phyloP scores from a whole-genome alignment of 495 filamentous ascomycete genomes.

The Annulohypoxylon stygium region DNA sequence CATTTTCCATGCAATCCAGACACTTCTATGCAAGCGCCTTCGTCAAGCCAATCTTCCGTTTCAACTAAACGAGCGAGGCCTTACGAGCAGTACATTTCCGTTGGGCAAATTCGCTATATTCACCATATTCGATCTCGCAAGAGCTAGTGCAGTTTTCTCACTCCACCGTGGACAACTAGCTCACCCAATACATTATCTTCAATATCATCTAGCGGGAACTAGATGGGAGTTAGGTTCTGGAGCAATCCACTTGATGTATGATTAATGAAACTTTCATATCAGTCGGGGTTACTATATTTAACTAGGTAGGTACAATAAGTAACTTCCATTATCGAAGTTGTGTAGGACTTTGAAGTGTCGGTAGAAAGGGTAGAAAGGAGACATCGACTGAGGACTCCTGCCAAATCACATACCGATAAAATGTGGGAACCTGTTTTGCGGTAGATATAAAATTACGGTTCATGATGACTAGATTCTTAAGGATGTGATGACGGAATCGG shows the following conservation, averaged over 20 bases:
- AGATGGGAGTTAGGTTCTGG: slow-evolving; percentile 33
- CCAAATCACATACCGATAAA: slow-evolving; percentile 21
- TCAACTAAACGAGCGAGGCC: slow-evolving; percentile 6
- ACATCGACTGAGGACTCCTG: neutral
- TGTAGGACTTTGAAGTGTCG: neutral
- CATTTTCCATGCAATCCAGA: slow-evolving; percentile 8
- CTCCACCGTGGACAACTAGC: slow-evolving; percentile 26
- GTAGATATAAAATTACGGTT: slow-evolving; percentile 25
- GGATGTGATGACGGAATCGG: slow-evolving; percentile 34
- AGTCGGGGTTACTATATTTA: slow-evolving; percentile 1
- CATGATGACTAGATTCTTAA: slow-evolving; percentile 27
- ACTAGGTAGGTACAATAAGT: neutral
- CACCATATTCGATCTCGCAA: slow-evolving; percentile 25
- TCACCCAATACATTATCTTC: slow-evolving; percentile 25
- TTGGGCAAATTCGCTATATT: slow-evolving; percentile 20
- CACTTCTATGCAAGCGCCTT: neutral
- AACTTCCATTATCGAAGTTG: slow-evolving; percentile 2
- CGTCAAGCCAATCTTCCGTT: slow-evolving; percentile 12
- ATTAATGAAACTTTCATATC: slow-evolving; percentile 39
- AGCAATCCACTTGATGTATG: slow-evolving; percentile 31
- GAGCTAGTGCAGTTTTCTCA: slow-evolving; percentile 18
- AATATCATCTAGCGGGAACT: slow-evolving; percentile 33
- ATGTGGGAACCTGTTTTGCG: slow-evolving; percentile 4
- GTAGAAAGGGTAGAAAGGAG: slow-evolving; percentile 2
- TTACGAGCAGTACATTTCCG: slow-evolving; percentile 2